Conservation (phyloP, 2,329 filamentous ascomycete species). For the Ascosphaera aggregata region DNA sequence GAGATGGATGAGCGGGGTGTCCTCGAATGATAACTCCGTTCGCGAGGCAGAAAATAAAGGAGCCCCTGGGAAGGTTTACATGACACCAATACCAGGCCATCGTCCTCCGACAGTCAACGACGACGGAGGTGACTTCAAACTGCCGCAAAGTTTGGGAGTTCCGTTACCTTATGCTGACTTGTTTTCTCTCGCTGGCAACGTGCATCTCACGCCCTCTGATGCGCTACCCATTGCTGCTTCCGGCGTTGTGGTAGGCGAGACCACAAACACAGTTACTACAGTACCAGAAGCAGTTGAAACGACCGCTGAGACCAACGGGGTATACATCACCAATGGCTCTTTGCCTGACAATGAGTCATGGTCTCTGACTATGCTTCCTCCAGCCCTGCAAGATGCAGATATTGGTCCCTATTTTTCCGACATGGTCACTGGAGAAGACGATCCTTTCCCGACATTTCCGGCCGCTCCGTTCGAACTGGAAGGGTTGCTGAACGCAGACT, state of each 20-base stretch:
- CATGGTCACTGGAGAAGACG: not conserved
- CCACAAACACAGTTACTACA: too few species aligned
- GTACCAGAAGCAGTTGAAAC: too few species aligned
- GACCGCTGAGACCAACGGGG: not conserved
- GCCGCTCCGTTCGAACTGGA: not conserved
- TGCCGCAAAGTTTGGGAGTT: not conserved
- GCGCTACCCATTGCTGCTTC: slow-evolving; percentile 10
- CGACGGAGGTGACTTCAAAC: slow-evolving; percentile 1
- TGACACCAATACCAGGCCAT: slow-evolving; percentile 1
- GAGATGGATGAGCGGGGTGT: slow-evolving; percentile 15
- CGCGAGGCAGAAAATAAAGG: slow-evolving; percentile 3
- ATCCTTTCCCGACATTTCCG: not conserved
- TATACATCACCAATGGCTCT: not conserved
- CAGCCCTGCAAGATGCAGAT: not conserved
- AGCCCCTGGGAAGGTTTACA: slow-evolving; percentile 1
- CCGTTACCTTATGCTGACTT: not conserved
- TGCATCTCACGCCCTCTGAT: slow-evolving; percentile 30
- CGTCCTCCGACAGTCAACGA: not conserved
- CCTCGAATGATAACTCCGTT: slow-evolving; percentile 7
- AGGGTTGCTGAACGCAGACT: not conserved
- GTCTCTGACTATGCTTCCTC: not conserved
- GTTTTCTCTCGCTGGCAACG: not conserved
- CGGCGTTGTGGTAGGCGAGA: not conserved
- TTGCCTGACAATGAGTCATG: not conserved
- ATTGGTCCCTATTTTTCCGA: not conserved